Base-by-base conservation (phyloP, 345 rosid species). In the Citrus medica region DNA sequence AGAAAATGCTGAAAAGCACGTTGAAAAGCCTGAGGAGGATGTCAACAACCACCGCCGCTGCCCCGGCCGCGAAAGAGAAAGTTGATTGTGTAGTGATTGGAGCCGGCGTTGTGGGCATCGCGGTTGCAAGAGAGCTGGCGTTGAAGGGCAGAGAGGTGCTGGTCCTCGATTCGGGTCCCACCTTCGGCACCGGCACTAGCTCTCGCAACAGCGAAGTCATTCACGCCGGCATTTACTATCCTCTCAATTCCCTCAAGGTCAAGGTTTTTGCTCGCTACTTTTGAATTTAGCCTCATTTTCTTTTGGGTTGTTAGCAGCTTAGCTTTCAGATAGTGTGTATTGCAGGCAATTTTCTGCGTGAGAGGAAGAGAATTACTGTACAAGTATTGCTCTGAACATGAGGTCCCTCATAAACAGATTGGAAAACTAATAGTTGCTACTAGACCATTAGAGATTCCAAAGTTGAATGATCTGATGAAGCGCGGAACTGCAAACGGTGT, bases 191-290 rank as follows among this genome's bases (percentile, higher is more conserved):
- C 53, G 93, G 82, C 64, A 92, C 89, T 27, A 93, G 96, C 48
- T 89, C 98, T 27, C 94, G 98, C 21, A 93, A 90, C 88, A 95
- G 98, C 78, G 90, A 95, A 80, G 99, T 95, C 84, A 80, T 95
- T 76, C 98, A 95, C 78, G 98, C 97, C 46, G 99, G 99, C 81
- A 91, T 95, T 82, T 95, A 95, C 76, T 95, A 95, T 78, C 94
- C 92, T 78, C 88, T 78, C 70, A 78, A 83, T 82, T 93, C 98
- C 46, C 90, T 90, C 81, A 93, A 93, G 91, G 95, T 91, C 51
- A 46, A 46, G 16, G 51, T 46, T 46, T 46, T 46, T 46, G 51
- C 51, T 46, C 5, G 1, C 51, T 46, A 46, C 51, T 46, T 46
- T 3, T 5, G 13, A 13, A 13, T 46, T 46, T 13, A 46, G 51